Percentiles rank a stretch among this genome's conserved stretches.
Conservation (phyloP, 225 moss, liverwort and hornwort genomes). For the Neckera pumila region DNA sequence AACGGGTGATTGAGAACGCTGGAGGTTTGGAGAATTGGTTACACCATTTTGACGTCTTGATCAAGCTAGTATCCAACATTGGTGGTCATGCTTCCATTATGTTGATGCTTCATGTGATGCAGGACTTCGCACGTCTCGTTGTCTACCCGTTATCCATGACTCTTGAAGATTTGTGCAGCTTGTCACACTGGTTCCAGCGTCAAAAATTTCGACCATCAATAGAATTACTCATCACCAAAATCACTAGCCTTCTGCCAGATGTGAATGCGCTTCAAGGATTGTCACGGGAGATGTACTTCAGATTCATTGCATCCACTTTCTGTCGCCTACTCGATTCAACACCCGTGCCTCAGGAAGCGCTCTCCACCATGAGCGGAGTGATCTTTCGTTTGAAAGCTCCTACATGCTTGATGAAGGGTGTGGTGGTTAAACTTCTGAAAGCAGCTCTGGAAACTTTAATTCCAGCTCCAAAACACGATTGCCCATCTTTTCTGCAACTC, state of each 20-base stretch:
- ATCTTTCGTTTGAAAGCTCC: constrained; percentile 15
- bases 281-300: constrained; percentile 6
- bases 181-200: constrained; percentile 22
- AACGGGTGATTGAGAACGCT: constrained; percentile 1
- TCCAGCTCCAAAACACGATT: neutral
- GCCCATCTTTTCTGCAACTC: constrained; percentile 8
- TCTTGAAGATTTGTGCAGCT: constrained; percentile 13
- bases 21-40: constrained; percentile 29
- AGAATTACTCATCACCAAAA: constrained; percentile 7
- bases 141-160: neutral
- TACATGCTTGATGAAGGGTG: constrained; percentile 21
- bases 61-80: constrained; percentile 15
- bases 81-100: constrained; percentile 1
- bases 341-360: neutral
- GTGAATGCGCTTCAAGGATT: constrained; percentile 4
- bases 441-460: neutral
- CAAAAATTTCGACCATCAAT: neutral
- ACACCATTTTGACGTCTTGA: constrained; percentile 8
- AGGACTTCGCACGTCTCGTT: constrained; percentile 16
- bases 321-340: constrained; percentile 3
- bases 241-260: constrained; percentile 28
- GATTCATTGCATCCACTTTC: constrained; percentile 27
- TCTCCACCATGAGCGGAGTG: constrained; percentile 5
- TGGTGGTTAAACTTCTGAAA: constrained; percentile 16
- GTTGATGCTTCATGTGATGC: constrained; percentile 32